A percentile compares a stretch with the other conserved stretches of the same genome.
phyloP scores from a whole-genome alignment of 2,329 filamentous ascomycete species.

The Aspergillus versicolor region DNA sequence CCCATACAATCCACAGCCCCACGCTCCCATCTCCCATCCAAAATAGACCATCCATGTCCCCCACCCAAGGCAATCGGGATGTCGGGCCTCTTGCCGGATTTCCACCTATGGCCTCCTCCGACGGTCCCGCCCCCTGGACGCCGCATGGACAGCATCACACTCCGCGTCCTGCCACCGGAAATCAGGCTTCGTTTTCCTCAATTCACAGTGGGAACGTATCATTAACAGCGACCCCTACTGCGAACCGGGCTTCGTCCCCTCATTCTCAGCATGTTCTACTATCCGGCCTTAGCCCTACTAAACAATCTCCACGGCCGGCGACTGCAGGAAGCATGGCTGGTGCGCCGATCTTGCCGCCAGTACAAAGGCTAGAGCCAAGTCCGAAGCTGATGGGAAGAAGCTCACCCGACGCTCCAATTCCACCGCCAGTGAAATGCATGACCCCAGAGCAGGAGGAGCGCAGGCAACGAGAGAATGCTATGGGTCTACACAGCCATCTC shows the following conservation, averaged over 20 bases:
- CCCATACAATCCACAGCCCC: conserved; percentile 38
- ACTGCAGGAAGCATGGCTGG: conserved; percentile 35
- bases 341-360: conserved; percentile 40
- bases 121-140: conserved; percentile 29
- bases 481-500: conserved; percentile 23
- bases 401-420: conserved; percentile 43
- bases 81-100: conserved; percentile 47
- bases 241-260: conserved; percentile 35
- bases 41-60: conserved; percentile 49
- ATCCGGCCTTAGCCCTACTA: conserved; percentile 48
- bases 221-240: conserved; percentile 35
- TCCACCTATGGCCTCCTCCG: conserved; percentile 31
- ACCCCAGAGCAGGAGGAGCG: conserved; percentile 44
- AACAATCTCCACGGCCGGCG: conserved; percentile 43
- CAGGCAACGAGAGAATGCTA: conserved; percentile 37
- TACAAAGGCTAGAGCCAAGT: conserved; percentile 43
- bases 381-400: conserved; percentile 45
- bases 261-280: conserved; percentile 39
- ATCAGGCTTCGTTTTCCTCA: conserved; percentile 27
- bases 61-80: conserved; percentile 51
- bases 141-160: conserved; percentile 33
- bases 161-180: conserved; percentile 30
- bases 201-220: conserved; percentile 32
- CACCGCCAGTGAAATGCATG: conserved; percentile 44
- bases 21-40: conserved; percentile 41